A percentile compares a stretch with the other conserved stretches of the same genome.
Conservation (phyloP, 2,329 filamentous ascomycete genomes). For the Talaromyces piceae region DNA sequence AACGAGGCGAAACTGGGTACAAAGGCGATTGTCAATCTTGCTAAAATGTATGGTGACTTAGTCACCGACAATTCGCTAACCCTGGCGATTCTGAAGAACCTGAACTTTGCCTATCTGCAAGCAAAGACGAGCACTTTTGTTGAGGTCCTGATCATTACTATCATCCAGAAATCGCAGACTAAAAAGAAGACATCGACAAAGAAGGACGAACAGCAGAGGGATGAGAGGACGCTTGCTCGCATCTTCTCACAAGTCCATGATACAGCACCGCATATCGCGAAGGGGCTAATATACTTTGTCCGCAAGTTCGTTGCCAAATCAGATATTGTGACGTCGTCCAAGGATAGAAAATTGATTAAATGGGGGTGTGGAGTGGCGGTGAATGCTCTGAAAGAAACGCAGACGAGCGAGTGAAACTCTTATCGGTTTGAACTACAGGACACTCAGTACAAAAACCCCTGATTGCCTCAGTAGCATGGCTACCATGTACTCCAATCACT, state of each 20-base stretch:
- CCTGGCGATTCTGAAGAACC: constrained; percentile 51
- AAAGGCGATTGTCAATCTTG: constrained; percentile 59
- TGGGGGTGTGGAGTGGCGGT: constrained; percentile 37
- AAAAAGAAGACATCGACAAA: constrained; percentile 28
- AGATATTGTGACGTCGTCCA: constrained; percentile 43
- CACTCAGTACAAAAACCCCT: too few species aligned
- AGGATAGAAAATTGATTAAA: constrained; percentile 46
- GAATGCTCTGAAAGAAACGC: constrained; percentile 25
- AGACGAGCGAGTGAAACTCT: constrained; percentile 19
- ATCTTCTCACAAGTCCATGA: constrained; percentile 60
- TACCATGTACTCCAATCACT: too few species aligned
- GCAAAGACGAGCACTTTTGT: constrained; percentile 69
- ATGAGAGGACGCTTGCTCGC: constrained; percentile 46
- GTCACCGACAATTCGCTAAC: constrained; percentile 53
- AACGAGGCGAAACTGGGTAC: constrained; percentile 40
- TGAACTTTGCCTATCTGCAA: constrained; percentile 74
- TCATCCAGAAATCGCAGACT: constrained; percentile 60
- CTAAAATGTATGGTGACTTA: constrained; percentile 58
- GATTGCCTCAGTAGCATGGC: too few species aligned
- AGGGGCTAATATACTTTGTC: constrained; percentile 72
- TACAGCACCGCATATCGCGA: constrained; percentile 56
- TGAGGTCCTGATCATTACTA: constrained; percentile 69
- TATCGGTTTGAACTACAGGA: too few species aligned
- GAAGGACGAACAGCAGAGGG: constrained; percentile 12
- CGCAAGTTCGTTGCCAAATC: constrained; percentile 66